These are phyloP conservation scores for Boletus rubroflammeus DNA, from an alignment of 768 basidiomycete genomes.

Conservation along the genomic window DNA sequence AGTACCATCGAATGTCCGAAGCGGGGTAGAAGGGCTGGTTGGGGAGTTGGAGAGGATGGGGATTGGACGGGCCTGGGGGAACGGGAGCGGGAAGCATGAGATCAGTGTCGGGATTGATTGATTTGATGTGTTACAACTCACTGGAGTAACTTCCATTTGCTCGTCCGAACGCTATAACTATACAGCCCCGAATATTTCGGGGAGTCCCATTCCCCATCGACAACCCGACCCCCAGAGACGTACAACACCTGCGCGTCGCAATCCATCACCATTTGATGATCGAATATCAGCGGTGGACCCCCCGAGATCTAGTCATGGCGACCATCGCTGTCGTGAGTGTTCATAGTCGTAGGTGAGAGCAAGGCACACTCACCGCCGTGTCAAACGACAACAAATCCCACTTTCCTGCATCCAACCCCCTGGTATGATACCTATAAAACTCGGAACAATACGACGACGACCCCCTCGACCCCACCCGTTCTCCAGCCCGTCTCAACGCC, in stretches of 20 bases:
- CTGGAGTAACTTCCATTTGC: slow-evolving; percentile 69
- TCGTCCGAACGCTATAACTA: slow-evolving; percentile 61
- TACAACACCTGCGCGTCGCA: slow-evolving; percentile 67
- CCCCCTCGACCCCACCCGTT: slow-evolving; percentile 13
- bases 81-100: neutral
- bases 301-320: slow-evolving; percentile 44
- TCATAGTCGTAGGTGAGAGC: too few relatives aligned
- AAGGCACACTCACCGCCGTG: slow-evolving; percentile 48
- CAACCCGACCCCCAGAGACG: slow-evolving; percentile 70
- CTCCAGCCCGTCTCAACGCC: slow-evolving; percentile 18
- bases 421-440: slow-evolving; percentile 62
- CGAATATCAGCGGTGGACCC: slow-evolving; percentile 71
- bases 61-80: slow-evolving; percentile 21
- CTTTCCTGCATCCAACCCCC: slow-evolving; percentile 46
- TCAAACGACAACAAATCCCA: slow-evolving; percentile 73
- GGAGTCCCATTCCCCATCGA: slow-evolving; percentile 59
- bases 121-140: slow-evolving; percentile 34
- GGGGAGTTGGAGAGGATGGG: slow-evolving; percentile 20
- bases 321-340: neutral
- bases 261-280: slow-evolving; percentile 82
- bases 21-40: slow-evolving; percentile 52
- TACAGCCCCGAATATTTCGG: slow-evolving; percentile 70
- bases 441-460: slow-evolving; percentile 51
- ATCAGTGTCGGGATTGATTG: neutral
- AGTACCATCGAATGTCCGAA: slow-evolving; percentile 83